Evolutionary conservation across 768 basidiomycete species (phyloP).

Genomic region (Collybia nuda): DNA sequence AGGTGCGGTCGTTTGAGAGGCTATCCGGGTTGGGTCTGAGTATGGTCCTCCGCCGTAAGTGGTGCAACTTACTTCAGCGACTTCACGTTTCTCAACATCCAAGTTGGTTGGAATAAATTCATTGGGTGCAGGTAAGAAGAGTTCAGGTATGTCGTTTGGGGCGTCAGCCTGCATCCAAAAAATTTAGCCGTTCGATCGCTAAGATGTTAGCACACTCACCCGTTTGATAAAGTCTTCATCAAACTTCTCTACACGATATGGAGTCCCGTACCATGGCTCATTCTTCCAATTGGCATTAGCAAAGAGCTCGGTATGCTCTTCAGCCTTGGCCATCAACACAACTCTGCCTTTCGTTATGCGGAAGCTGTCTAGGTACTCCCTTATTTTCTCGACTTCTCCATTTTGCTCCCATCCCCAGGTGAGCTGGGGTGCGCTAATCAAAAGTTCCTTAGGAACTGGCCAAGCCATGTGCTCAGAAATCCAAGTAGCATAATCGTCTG

Average conservation of each 20-base stretch:
- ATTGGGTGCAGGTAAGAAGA: constrained; percentile 83
- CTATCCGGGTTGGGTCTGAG: constrained; percentile 35
- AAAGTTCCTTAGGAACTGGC: constrained; percentile 77
- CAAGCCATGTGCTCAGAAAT: constrained; percentile 74
- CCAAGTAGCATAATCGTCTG: constrained; percentile 77
- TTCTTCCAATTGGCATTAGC: constrained; percentile 55
- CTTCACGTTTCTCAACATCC: constrained; percentile 75
- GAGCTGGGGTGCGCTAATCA: constrained; percentile 71
- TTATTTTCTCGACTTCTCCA: constrained; percentile 50
- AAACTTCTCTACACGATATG: constrained; percentile 75
- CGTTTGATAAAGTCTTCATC: constrained; percentile 59
- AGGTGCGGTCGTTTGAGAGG: constrained; percentile 74
- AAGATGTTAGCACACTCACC: constrained; percentile 27
- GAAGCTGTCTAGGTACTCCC: constrained; percentile 60
- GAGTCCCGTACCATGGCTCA: constrained; percentile 93
- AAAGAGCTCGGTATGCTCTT: constrained; percentile 53
- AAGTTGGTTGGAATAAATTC: constrained; percentile 88
- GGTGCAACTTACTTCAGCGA: constrained; percentile 46
- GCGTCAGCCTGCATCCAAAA: constrained; percentile 53
- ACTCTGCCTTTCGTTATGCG: constrained; percentile 61
- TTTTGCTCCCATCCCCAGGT: constrained; percentile 71
- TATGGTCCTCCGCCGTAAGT: not conserved
- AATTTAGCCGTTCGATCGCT: constrained; percentile 4
- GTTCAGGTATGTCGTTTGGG: constrained; percentile 62
- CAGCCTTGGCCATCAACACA: constrained; percentile 77